These are phyloP conservation scores for Coniella vitis DNA, from an alignment of 2,329 filamentous ascomycete genomes.

Conservation along the genomic window DNA sequence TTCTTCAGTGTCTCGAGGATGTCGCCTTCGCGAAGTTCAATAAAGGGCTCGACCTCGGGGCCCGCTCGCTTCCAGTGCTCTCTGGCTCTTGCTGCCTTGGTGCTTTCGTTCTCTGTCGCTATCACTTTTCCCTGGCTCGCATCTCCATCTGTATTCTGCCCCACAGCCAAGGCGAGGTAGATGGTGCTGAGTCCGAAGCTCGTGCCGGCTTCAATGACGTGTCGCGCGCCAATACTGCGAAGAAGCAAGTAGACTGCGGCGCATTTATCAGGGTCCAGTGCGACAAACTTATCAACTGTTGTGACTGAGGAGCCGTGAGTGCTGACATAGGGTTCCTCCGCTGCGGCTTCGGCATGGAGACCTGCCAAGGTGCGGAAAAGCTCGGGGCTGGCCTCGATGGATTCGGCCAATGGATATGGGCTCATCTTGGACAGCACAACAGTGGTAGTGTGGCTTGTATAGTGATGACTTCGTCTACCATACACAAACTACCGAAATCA, in stretches of 20 bases:
- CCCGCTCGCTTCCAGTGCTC: slow-evolving; percentile 30
- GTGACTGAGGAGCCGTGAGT: neutral
- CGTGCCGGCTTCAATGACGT: slow-evolving; percentile 16
- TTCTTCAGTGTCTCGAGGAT: slow-evolving; percentile 31
- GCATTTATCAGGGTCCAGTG: slow-evolving; percentile 37
- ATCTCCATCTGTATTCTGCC: slow-evolving; percentile 4
- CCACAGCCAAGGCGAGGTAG: slow-evolving; percentile 17
- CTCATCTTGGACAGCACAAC: too few relatives aligned
- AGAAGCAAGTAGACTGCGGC: slow-evolving; percentile 35
- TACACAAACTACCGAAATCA: too few relatives aligned
- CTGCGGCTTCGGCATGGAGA: neutral
- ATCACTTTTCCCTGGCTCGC: slow-evolving; percentile 7
- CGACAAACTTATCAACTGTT: slow-evolving; percentile 37
- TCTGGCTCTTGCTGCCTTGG: slow-evolving; percentile 6
- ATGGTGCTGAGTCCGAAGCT: slow-evolving; percentile 17
- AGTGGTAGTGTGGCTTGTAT: too few relatives aligned
- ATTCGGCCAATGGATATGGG: neutral
- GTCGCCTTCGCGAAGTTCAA: slow-evolving; percentile 34
- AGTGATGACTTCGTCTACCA: too few relatives aligned
- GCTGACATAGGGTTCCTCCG: neutral
- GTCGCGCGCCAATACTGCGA: slow-evolving; percentile 19
- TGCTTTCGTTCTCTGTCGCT: slow-evolving; percentile 15
- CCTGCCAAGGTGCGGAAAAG: neutral
- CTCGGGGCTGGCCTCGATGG: neutral
- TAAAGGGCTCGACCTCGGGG: slow-evolving; percentile 22